Conservation (phyloP, 2,329 filamentous ascomycete genomes). For the Neopestalotiopsis sp. region DNA sequence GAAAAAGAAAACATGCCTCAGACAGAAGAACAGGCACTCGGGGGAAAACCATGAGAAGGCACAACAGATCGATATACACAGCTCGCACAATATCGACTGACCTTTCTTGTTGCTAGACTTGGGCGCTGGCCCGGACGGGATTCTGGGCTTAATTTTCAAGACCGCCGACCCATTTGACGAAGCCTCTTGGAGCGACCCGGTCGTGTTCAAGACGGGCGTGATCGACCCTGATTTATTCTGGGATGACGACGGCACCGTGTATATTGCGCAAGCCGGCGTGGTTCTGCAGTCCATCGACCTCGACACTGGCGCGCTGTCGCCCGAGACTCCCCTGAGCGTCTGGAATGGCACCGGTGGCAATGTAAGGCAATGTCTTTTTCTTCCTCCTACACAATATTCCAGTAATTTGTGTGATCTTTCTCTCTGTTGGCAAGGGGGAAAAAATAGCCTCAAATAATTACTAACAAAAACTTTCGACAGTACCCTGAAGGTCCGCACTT, state of each 20-base stretch:
- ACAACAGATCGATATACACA: background rate
- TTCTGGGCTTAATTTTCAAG: constrained; percentile 16
- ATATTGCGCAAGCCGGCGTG: constrained; percentile 24
- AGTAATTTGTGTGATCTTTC: too few relatives aligned
- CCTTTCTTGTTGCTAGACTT: constrained; percentile 17
- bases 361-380: background rate
- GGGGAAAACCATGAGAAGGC: too few relatives aligned
- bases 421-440: too few relatives aligned
- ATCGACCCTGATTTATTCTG: constrained; percentile 22
- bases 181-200: constrained; percentile 25
- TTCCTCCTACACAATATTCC: background rate
- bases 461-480: constrained; percentile 8
- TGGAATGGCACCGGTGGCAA: constrained; percentile 37
- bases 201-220: constrained; percentile 30
- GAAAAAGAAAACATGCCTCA: too few relatives aligned
- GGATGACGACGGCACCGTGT: constrained; percentile 26
- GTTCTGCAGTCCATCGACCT: constrained; percentile 18
- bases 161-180: constrained; percentile 15
- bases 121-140: constrained; percentile 6
- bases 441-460: background rate
- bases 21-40: too few relatives aligned
- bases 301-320: constrained; percentile 17
- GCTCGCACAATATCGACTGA: background rate
- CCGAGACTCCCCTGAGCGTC: constrained; percentile 23
- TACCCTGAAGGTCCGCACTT: constrained; percentile 44